A percentile compares a stretch with the other conserved stretches of the same genome.
phyloP scores from a whole-genome alignment of 106 monocot species.

The Platanthera guangdongensis region DNA sequence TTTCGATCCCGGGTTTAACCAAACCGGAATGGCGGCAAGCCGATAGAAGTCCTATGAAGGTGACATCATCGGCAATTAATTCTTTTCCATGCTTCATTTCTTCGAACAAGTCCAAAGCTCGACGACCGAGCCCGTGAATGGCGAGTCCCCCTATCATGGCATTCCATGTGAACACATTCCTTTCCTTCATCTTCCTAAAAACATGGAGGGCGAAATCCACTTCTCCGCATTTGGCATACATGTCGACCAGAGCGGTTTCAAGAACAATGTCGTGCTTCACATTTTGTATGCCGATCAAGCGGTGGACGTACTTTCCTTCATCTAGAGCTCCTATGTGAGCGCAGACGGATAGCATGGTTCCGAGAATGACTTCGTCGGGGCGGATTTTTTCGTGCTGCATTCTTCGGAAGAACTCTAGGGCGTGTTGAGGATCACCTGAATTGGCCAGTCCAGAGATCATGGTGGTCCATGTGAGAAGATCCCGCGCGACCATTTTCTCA shows the following conservation, averaged over 20 bases:
- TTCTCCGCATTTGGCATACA: constrained; percentile 68
- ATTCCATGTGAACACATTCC: constrained; percentile 30
- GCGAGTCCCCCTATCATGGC: constrained; percentile 24
- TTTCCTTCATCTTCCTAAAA: constrained; percentile 19
- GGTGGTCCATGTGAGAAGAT: constrained; percentile 21
- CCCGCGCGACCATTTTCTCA: constrained; percentile 10
- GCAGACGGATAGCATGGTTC: constrained; percentile 18
- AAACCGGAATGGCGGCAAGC: constrained; percentile 31
- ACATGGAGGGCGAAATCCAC: constrained; percentile 20
- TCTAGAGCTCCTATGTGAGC: constrained; percentile 24
- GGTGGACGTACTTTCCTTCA: constrained; percentile 28
- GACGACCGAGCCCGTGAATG: constrained; percentile 18
- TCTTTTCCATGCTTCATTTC: constrained; percentile 16
- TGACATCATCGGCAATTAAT: constrained; percentile 17
- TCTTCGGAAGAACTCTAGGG: constrained; percentile 15
- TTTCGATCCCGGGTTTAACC: constrained; percentile 16
- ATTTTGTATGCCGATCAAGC: constrained; percentile 3
- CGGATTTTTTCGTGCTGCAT: constrained; percentile 13
- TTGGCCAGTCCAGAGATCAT: constrained; percentile 18
- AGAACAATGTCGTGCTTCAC: constrained; percentile 21
- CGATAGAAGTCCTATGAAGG: constrained; percentile 26
- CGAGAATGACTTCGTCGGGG: constrained; percentile 16
- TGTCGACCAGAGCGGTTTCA: constrained; percentile 38
- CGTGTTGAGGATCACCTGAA: constrained; percentile 3
- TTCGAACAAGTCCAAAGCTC: constrained; percentile 17